phyloP scores from a whole-genome alignment of 2,329 filamentous ascomycete genomes.

The Aschersonia sp. region DNA sequence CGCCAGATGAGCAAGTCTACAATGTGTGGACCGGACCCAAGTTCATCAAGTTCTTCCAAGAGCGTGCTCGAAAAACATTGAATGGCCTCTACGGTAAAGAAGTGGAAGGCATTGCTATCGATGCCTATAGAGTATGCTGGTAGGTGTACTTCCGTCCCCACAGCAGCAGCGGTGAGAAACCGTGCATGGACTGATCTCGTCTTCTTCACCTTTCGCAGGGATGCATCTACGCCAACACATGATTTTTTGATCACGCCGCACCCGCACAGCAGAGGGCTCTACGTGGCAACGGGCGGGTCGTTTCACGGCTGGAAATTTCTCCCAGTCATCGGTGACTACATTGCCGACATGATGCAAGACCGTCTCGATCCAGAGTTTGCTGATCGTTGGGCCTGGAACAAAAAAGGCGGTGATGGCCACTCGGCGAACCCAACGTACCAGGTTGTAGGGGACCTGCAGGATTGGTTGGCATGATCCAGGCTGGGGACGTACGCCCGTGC shows the following conservation, averaged over 20 bases:
- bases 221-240: constrained; percentile 45
- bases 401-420: constrained; percentile 23
- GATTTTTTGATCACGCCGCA: constrained; percentile 46
- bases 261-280: constrained; percentile 33
- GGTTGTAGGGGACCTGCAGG: constrained; percentile 23
- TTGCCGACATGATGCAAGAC: constrained; percentile 32
- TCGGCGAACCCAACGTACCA: constrained; percentile 27
- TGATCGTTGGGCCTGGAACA: constrained; percentile 31
- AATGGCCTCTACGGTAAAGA: constrained; percentile 26
- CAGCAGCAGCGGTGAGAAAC: neutral
- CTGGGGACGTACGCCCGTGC: neutral
- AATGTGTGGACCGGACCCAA: constrained; percentile 23
- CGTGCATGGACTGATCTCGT: neutral
- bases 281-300: constrained; percentile 46
- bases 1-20: constrained; percentile 27
- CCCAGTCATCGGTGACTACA: constrained; percentile 45
- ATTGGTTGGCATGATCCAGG: constrained; percentile 16
- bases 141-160: constrained; percentile 10
- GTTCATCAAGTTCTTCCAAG: constrained; percentile 26
- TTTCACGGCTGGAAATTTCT: constrained; percentile 54
- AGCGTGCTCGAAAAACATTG: constrained; percentile 23
- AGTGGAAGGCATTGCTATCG: constrained; percentile 21
- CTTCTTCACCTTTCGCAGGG: constrained; percentile 24
- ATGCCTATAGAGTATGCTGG: constrained; percentile 31
- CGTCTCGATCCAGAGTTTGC: constrained; percentile 21